Evolutionary conservation across 495 filamentous ascomycete species (phyloP).

Genomic region (Aspergillus diversus): DNA sequence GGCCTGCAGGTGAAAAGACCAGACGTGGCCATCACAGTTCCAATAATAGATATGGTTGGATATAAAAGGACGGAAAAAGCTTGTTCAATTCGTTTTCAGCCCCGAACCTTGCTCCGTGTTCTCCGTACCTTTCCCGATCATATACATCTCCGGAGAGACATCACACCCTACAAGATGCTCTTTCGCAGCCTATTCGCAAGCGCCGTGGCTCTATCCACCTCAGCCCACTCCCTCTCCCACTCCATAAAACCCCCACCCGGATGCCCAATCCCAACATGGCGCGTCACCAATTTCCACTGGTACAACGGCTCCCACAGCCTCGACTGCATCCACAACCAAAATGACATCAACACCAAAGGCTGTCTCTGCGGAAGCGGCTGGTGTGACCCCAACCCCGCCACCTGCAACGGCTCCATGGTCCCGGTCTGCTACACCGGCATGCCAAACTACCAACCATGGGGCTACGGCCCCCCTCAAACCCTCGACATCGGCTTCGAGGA

Average conservation of each 20-base stretch:
- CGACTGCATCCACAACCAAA: conserved; percentile 43
- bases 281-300: conserved; percentile 36
- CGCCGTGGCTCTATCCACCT: conserved; percentile 17
- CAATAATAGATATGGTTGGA: no score
- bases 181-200: conserved; percentile 8
- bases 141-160: no score
- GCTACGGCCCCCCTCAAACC: conserved; percentile 37
- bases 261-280: conserved; percentile 40
- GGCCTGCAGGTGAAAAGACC: no score
- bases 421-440: conserved; percentile 41
- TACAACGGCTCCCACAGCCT: conserved; percentile 40
- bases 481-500: conserved; percentile 39
- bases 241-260: conserved; percentile 38
- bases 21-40: no score
- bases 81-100: neutral
- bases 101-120: no score
- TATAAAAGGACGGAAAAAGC: no score
- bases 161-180: neutral
- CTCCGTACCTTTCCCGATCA: no score
- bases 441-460: conserved; percentile 43
- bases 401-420: conserved; percentile 38
- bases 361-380: conserved; percentile 34
- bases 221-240: conserved; percentile 19
- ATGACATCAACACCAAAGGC: conserved; percentile 33
- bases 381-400: conserved; percentile 34